Conservation (phyloP, 2,329 filamentous ascomycete species). For the Ascochyta clinopodiicola region DNA sequence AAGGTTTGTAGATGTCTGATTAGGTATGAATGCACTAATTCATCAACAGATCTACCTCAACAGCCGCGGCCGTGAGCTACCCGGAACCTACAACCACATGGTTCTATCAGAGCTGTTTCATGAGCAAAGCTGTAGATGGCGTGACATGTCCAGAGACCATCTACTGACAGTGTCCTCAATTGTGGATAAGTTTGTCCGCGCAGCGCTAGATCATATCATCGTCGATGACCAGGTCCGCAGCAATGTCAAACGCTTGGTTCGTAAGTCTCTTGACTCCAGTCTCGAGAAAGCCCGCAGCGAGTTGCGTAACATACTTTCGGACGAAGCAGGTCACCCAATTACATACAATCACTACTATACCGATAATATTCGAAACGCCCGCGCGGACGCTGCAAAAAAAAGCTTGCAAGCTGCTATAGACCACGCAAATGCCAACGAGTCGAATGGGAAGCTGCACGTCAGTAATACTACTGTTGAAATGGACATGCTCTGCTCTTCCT, state of each 20-base stretch:
- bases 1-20: background rate
- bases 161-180: background rate
- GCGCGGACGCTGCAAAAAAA: conserved; percentile 25
- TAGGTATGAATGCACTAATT: background rate
- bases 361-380: conserved; percentile 44
- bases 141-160: background rate
- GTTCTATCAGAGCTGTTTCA: background rate
- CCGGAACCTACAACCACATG: background rate
- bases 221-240: conserved; percentile 2
- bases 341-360: conserved; percentile 51
- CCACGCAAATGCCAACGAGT: conserved; percentile 5
- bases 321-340: conserved; percentile 45
- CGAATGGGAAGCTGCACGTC: conserved; percentile 6
- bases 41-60: background rate
- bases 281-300: conserved; percentile 1
- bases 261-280: background rate
- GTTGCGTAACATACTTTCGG: conserved; percentile 7
- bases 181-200: conserved; percentile 3
- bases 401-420: conserved; percentile 29
- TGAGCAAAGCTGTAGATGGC: background rate
- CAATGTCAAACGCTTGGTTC: background rate
- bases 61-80: conserved; percentile 1
- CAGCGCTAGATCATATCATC: conserved; percentile 5
- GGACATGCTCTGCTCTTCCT: conserved; percentile 4
- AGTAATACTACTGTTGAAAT: conserved; percentile 1